Conservation (phyloP, 805 yeast genomes). For the Monosporozyma siamensis region DNA sequence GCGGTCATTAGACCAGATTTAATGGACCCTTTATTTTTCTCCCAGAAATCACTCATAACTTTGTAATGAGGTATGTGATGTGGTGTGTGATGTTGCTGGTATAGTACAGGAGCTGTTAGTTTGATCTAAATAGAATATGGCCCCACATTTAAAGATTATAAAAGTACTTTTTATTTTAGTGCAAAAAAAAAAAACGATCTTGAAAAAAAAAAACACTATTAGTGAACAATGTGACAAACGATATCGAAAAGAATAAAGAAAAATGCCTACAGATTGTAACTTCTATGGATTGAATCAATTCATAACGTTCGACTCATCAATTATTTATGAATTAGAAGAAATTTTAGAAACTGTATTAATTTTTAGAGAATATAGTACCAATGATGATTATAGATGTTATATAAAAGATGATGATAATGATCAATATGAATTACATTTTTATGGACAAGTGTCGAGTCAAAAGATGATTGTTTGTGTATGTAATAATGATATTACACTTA, state of each 20-base stretch:
- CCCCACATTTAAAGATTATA: no score
- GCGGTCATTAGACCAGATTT: constrained; percentile 30
- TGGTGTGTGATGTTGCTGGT: no score
- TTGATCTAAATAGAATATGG: no score
- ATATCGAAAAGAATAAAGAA: no score
- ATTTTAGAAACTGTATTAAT: constrained; percentile 1
- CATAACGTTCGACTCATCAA: constrained; percentile 1
- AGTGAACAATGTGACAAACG: no score
- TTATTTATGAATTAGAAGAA: constrained; percentile 8
- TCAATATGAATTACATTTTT: not conserved
- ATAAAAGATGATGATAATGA: not conserved
- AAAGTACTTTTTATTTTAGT: no score
- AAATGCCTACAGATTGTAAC: constrained; percentile 13
- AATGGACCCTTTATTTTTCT: constrained; percentile 34
- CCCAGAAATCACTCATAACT: constrained; percentile 32
- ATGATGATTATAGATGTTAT: not conserved
- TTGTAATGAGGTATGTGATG: no score
- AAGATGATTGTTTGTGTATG: not conserved
- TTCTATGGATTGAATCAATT: constrained; percentile 9
- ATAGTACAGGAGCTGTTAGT: no score
- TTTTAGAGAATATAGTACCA: not conserved
- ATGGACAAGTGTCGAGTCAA: not conserved
- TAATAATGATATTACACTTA: not conserved
- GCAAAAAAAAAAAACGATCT: no score
- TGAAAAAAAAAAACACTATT: no score